Conservation (phyloP, 371 early-diverging fungal genomes). For the Mortierella sp. region DNA sequence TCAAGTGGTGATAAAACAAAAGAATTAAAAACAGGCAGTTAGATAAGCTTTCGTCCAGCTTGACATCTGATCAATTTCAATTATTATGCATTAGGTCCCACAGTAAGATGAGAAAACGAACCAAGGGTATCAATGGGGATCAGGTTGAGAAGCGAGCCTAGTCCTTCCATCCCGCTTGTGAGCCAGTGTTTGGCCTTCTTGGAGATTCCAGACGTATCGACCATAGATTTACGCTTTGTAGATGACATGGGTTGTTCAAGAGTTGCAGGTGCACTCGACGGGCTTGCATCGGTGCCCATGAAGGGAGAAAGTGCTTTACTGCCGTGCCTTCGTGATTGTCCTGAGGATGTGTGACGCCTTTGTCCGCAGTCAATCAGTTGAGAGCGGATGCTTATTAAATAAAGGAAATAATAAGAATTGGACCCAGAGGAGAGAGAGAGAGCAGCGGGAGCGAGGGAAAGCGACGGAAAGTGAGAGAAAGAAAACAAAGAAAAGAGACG, state of each 20-base stretch:
- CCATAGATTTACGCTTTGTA: slow-evolving; percentile 29
- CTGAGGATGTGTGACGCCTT: too few species aligned
- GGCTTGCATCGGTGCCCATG: neutral
- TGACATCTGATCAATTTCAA: too few species aligned
- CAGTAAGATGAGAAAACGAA: neutral
- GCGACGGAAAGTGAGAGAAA: too few species aligned
- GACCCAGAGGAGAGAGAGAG: too few species aligned
- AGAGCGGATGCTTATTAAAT: too few species aligned
- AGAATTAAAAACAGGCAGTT: neutral
- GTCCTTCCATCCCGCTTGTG: slow-evolving; percentile 16
- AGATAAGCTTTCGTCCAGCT: neutral
- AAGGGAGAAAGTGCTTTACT: neutral
- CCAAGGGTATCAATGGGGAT: slow-evolving; percentile 25
- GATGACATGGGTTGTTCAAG: slow-evolving; percentile 3
- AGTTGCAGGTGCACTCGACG: neutral
- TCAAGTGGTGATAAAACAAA: neutral
- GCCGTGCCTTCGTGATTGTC: too few species aligned
- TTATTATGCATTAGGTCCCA: neutral
- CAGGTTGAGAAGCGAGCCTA: slow-evolving; percentile 20
- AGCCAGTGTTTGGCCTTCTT: slow-evolving; percentile 34
- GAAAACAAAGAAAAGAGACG: too few species aligned
- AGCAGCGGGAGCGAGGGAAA: too few species aligned
- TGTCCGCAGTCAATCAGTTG: too few species aligned
- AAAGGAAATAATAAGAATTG: too few species aligned
- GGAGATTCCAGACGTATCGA: slow-evolving; percentile 20